These are phyloP conservation scores for Corinectria fuckeliana DNA, from an alignment of 2,329 filamentous ascomycete species.

Conservation along the genomic window DNA sequence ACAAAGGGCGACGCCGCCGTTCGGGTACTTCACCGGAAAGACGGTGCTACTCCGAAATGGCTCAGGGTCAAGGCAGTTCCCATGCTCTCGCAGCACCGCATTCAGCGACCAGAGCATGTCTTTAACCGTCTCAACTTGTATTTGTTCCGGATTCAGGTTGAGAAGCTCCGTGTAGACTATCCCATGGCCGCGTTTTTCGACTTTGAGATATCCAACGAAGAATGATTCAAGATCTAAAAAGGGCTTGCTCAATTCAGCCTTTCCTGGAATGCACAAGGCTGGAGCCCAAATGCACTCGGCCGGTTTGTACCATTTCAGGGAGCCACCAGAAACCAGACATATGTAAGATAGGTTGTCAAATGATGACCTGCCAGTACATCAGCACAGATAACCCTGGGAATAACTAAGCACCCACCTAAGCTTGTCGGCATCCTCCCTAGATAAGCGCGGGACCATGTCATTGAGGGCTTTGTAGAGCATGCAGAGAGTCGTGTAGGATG, in stretches of 20 bases:
- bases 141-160: background rate
- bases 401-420: background rate
- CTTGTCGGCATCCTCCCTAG: background rate
- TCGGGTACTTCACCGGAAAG: conserved; percentile 20
- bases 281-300: conserved; percentile 30
- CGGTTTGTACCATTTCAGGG: conserved; percentile 18
- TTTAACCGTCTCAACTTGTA: background rate
- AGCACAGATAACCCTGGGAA: conserved; percentile 18
- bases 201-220: conserved; percentile 25
- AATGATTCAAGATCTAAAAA: conserved; percentile 28
- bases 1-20: conserved; percentile 18
- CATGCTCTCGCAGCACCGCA: conserved; percentile 22
- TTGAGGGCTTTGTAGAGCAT: background rate
- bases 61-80: conserved; percentile 25
- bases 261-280: conserved; percentile 21
- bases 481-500: background rate
- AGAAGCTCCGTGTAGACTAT: conserved; percentile 25
- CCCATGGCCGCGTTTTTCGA: conserved; percentile 22
- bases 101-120: conserved; percentile 26
- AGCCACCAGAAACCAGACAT: conserved; percentile 9
- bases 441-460: background rate
- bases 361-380: background rate
- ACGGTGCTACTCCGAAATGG: conserved; percentile 13
- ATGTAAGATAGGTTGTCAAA: conserved; percentile 21
- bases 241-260: conserved; percentile 27